Evolutionary conservation across 164 flowering plant genomes (phyloP), one percentile per base, ranked within the genome.

Genomic region (grape (Vitis vinifera)): DNA sequence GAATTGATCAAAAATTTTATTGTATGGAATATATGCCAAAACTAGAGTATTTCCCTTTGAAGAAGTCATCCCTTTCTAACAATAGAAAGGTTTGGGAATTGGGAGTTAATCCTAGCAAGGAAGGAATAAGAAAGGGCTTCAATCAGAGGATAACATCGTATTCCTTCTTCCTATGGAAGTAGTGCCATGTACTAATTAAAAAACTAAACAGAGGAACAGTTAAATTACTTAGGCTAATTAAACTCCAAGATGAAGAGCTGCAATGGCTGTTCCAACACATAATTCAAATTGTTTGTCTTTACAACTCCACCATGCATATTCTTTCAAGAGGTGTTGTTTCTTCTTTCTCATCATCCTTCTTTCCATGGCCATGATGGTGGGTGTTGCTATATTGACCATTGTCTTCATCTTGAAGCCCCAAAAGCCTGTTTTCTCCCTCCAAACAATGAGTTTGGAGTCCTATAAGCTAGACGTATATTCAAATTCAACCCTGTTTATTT

Each of bases 351-450:
- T 77, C 31, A 71, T 74, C 70, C 19, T 85, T 16, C 56, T 78
- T 23, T 12, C 78, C 1, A 6, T 64, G 19, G 62, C 69, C 2
- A 16, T 63, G 6, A 13, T 68, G 0, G 14, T 71, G 0, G 88
- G 84, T 10, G 50, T 67, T 3, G 44, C 69, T 14, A 23, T 73
- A 3, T 37, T 78, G 29, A 11, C 71, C 9, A n/a, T 80, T 11
- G 10, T 85, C 65, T 81, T 84, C 65, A 37, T 81, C 12, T 15
- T 84, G 68, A 84, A 74, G 70, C 87, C 91, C 47, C 73, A 71
- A 64, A 78, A 68, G 62, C 91, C 91, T 12, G 30, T 53, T 17
- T 87, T 85, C 57, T 55, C 84, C 17, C 51, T 85, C 29, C 71
- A 80, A 51, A 67, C 76, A 9, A n/a, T 81, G 0, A 67, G 68